Evolutionary conservation across 1,284 basidiomycete species (phyloP), one percentile per base, ranked within the genome.

Genomic region (Sphagnurus paluster): DNA sequence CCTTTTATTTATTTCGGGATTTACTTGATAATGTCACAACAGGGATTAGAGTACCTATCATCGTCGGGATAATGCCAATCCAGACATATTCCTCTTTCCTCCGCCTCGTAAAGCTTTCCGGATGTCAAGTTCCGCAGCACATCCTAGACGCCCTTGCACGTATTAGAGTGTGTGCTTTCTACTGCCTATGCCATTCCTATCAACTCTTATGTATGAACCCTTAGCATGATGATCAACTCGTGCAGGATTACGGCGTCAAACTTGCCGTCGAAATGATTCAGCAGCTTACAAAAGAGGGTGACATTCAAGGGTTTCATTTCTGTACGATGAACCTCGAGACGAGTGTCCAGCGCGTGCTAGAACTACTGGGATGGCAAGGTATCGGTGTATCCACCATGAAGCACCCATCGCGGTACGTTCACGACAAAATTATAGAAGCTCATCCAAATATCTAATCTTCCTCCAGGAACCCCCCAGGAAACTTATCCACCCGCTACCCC

Each of bases 301-400:
- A 79, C 17, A 76, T 98, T n/a, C 75, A 77, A 3, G 93, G 93
- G 1, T 87, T 98, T 42, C 95, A 99, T 66, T 87, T 99, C 55
- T 98, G 94, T 67, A 99, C 97, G 3, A 77, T 99, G 55, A 99
- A 99, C 66, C 79, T 99, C 13, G 97, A 99, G 66, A 96, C 94
- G 72, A 97, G 93, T 56, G 88, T 98, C 5, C 86, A 87, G 42
- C 81, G 84, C n/a, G 85, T 98, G 4, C 71, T 99, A 38, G 91
- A 94, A 57, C 75, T 69, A 23, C 76, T 98, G 11, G 74, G 77
- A 35, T 94, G 93, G 91, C 71, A 53, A 67, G 75, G 44, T 56
- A 64, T 51, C 19, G 60, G 64, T 30, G 61, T 66, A 10, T 59
- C 63, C n/a, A 61, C 14, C 74, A 72, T 25, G 90, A 91, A 58